Base-by-base conservation (phyloP, 345 rosid species). In the Eucalyptus pauciflora region DNA sequence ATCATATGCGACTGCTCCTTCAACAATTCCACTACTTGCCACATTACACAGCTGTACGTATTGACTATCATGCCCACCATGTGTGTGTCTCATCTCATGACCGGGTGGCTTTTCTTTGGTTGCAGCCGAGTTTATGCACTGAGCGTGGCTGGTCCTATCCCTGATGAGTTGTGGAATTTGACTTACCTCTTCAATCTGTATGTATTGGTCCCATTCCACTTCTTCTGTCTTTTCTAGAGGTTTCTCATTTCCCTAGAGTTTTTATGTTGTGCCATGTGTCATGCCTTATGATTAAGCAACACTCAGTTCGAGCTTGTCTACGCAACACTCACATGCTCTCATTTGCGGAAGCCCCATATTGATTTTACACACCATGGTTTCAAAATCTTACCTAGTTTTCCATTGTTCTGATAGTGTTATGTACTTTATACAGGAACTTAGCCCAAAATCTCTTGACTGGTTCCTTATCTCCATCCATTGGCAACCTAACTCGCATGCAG, bases 1-100 rank as follows among this genome's bases (percentile, higher is more conserved):
- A 95, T 94, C 92, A 93, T 89, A 92, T 95, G 97, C 90, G 95
- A 93, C 85, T 95, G 97, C 86, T 81, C 95, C 88, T 91, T 27
- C 87, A 83, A 20, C 43, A 87, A 31, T 45, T 54, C 76, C 86
- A 90, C 96, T 24, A 51, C 90, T 85, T 92, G 96, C 90, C 96
- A 86, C 88, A 92, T 94, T 79, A 91, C 92, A 27, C 41, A 58
- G 49, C 83, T 92, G 94, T 93, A 90, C 37, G 91, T 76, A 41
- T 8, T 50, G 76, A 16, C n/a, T 71, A 9, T 16, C 31, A 7
- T 8, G 52, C 60, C 87, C 22, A 37, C 60, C 64, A 37, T 46
- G 10, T 31, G 54, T 50, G 4, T 7, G 7, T 5, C 49, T 88
- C n/a, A 8, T 62, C 69, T 62, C 15, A 60, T 25, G 33, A 12